A percentile compares a stretch with the other conserved stretches of the same genome.
Conservation (phyloP, 139 green algal genomes). For the Auxenochlorella pyrenoidosa region DNA sequence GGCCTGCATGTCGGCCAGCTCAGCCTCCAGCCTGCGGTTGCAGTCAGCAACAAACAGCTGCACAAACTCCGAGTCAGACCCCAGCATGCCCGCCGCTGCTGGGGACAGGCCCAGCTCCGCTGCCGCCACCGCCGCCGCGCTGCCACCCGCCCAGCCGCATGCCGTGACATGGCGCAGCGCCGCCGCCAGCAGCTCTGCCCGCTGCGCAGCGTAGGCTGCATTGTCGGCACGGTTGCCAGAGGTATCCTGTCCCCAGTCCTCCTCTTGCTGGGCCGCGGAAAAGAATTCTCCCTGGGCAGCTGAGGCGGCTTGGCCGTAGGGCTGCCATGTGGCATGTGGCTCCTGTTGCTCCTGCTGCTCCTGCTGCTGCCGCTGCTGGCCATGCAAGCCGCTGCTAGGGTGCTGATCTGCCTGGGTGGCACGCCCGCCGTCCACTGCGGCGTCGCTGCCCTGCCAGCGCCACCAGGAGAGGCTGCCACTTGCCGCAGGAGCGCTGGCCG, state of each 20-base stretch:
- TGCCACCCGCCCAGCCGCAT: constrained; percentile 58
- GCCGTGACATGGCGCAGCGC: constrained; percentile 28
- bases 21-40: constrained; percentile 52
- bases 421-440: too few species aligned
- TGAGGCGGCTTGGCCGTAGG: not conserved
- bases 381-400: not conserved
- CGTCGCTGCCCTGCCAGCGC: too few species aligned
- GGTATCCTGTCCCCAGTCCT: not conserved
- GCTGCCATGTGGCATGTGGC: not conserved
- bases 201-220: not conserved
- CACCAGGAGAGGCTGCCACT: too few species aligned
- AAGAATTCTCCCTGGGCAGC: not conserved
- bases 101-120: constrained; percentile 68
- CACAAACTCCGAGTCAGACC: constrained; percentile 59
- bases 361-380: not conserved
- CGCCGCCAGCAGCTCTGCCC: constrained; percentile 6
- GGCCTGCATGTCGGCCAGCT: constrained; percentile 23
- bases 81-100: constrained; percentile 53
- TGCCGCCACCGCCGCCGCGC: constrained; percentile 51
- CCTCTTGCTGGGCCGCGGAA: not conserved
- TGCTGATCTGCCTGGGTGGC: not conserved
- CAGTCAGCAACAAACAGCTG: constrained; percentile 62
- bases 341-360: not conserved
- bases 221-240: not conserved
- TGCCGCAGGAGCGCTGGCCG: too few species aligned